Evolutionary conservation across 441 rosid species (phyloP).

Genomic region (Erysimum cheiri): DNA sequence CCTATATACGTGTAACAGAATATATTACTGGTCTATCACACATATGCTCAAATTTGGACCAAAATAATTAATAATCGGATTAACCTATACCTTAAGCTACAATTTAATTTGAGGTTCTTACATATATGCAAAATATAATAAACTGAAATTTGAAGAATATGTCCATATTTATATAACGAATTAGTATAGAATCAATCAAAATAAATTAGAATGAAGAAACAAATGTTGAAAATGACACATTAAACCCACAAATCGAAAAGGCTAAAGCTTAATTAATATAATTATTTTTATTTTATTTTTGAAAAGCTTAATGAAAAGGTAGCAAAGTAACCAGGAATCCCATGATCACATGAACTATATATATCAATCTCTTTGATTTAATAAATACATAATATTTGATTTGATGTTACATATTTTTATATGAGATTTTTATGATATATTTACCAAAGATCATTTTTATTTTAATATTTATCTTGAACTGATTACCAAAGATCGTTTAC

Average conservation of each 20-base stretch:
- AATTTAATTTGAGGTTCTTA: not conserved
- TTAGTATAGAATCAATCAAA: not conserved
- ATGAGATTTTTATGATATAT: not conserved
- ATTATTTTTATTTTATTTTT: too few species aligned
- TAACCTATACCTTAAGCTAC: not conserved
- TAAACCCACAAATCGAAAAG: constrained; percentile 16
- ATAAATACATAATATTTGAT: not conserved
- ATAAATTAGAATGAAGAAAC: constrained; percentile 1
- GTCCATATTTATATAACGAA: not conserved
- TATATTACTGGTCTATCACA: not conserved
- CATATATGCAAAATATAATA: not conserved
- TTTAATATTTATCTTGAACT: not conserved
- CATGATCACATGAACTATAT: constrained; percentile 31
- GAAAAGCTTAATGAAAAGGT: constrained; percentile 20
- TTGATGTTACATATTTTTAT: not conserved
- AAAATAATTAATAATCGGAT: not conserved
- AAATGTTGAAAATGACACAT: constrained; percentile 1
- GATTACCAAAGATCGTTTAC: too few species aligned
- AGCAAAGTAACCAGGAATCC: constrained; percentile 35
- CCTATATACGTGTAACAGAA: too few species aligned
- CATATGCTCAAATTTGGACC: not conserved
- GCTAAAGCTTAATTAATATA: constrained; percentile 3
- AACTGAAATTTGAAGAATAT: not conserved
- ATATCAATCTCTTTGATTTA: too few species aligned
- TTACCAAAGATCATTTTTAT: not conserved